Evolutionary conservation across 1,139 yeast species (phyloP).

Genomic region (Nakaseomyces nivariensis): DNA sequence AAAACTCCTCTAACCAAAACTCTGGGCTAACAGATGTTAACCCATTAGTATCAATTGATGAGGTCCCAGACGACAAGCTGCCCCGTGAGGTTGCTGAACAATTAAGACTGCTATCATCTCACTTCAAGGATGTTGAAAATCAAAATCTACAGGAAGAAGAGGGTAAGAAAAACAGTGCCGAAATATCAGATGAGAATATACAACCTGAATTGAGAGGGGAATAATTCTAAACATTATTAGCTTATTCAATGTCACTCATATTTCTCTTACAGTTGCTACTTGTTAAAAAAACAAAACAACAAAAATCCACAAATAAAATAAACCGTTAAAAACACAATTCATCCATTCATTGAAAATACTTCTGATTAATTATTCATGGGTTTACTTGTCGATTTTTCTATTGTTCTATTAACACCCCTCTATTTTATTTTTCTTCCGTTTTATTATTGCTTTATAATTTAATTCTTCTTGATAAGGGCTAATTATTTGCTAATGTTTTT

Average conservation of each 20-base stretch:
- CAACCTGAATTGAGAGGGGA: conserved; percentile 31
- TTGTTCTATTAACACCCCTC: not conserved
- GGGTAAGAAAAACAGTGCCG: conserved; percentile 3
- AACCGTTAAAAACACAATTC: not conserved
- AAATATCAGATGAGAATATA: conserved; percentile 24
- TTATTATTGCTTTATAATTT: not conserved
- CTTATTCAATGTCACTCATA: not conserved
- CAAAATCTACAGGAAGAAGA: conserved; percentile 9
- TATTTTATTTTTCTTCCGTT: not conserved
- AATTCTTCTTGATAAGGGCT: not conserved
- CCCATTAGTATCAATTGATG: conserved; percentile 20
- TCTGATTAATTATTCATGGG: too few relatives aligned
- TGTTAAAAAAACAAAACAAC: too few relatives aligned
- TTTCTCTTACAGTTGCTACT: too few relatives aligned
- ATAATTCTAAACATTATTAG: conserved; percentile 5
- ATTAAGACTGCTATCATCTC: conserved; percentile 26
- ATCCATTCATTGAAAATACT: too few relatives aligned
- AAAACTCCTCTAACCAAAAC: conserved; percentile 7
- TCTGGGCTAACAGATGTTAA: conserved; percentile 12
- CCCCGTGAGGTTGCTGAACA: conserved; percentile 31
- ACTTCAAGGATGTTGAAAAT: conserved; percentile 27
- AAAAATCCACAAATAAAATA: too few relatives aligned
- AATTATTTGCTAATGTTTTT: not conserved
- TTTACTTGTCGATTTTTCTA: too few relatives aligned
- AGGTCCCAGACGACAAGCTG: conserved; percentile 24